Evolutionary conservation across 2,329 filamentous ascomycete species (phyloP), one percentile per base, ranked within the genome.

Genomic region (Neurospora sp.): DNA sequence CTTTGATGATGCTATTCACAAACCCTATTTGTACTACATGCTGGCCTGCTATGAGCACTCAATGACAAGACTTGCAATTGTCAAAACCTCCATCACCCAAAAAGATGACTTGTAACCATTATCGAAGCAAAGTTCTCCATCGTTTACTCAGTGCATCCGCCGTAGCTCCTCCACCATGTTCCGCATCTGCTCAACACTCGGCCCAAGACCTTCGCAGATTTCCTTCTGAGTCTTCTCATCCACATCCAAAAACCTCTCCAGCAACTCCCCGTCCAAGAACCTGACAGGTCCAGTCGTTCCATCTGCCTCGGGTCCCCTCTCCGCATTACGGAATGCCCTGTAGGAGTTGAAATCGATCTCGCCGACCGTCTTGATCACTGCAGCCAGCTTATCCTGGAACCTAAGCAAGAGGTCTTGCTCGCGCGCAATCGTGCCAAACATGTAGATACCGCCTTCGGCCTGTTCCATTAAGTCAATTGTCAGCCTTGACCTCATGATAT

Each of bases 401-500:
- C 88, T 88, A 80, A 97, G 90, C 36, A 99, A 86, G 13, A 97
- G 83, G 74, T 97, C 91, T 76, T 93, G 90, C 68, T 91, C 88
- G 4, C 85, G 79, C 0, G 90, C 84, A 73, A 99, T 93, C 7
- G 91, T 87, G 0, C 91, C 93, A 76, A 96, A 95, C 73, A 99
- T 88, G 79, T 97, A 97, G 67, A 99, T 90, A 0, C 91, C 91
- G 36, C 96, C 96, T 79, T 98, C 95, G 67, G 94, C 89, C 93
- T 96, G 75, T n/a, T 17, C 2, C 17, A 52, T 15, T 43, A 15
- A 33, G 9, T n/a, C 62, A 38, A 38, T 70, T 40, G 68, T 78
- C 73, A 78, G 52, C 76, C 46, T 28, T 67, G 62, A 46, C 58
- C 10, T 2, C 66, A 68, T 19, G 68, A 4, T 10, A 52, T 36